Base-by-base conservation (phyloP, 1,139 yeast species). In the Pichia sp. region DNA sequence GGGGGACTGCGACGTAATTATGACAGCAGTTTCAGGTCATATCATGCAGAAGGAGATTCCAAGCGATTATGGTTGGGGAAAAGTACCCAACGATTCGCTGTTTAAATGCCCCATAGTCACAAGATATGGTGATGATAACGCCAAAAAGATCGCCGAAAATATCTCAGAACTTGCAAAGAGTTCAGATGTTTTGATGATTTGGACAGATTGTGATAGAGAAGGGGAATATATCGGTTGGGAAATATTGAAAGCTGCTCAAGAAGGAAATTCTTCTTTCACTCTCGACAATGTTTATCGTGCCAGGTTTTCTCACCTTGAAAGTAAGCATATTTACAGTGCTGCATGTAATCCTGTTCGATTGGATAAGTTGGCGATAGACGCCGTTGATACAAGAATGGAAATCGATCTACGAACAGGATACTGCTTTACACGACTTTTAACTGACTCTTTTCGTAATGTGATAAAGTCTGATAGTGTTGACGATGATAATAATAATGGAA, bases 151-250 rank as follows among this genome's bases (percentile, higher is more conserved):
- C 26, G 85, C 85, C 16, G 73, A 75, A n/a, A 93, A 93, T 66
- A 89, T 95, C 50, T 70, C 78, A 42, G 70, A 70, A 4, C 92
- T 90, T 65, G 89, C 93, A 3, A 68, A 84, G 43, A 66, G 63
- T 34, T 80, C 88, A 5, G 78, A 82, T 51, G 74, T 75, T 50
- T 72, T 95, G 59, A 88, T 89, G 87, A 90, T 95, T 8, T 95
- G 99, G 99, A 95, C 99, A 1, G 99, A 95, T 76, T 93, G 98
- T 71, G 99, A 95, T 75, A 76, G 99, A 45, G 99, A 95, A 67
- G 99, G 99, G 1, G 99, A 95, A 69, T 87, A 85, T 67, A 95
- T 95, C 57, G 99, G 99, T 0, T 83, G 80, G 75, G 98, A 93
- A 66, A 81, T 95, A 29, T 76, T 80, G 50, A 77, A 81, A 55